Evolutionary conservation across 2,329 filamentous ascomycete genomes (phyloP).

Genomic region (Coniochaeta ligniaria): DNA sequence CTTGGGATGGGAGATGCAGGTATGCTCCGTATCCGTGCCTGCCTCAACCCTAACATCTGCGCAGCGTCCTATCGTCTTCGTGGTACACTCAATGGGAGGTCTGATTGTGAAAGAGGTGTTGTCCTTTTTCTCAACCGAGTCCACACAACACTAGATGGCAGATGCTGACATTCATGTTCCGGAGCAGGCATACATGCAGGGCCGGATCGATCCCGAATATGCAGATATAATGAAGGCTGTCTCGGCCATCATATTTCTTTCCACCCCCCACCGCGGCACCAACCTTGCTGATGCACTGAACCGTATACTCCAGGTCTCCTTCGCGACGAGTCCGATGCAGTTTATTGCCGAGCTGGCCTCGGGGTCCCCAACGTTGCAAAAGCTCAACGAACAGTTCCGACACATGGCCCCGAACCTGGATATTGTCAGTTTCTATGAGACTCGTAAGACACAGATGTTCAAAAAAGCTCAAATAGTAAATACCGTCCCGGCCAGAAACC

Average conservation of each 20-base stretch:
- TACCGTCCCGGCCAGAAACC: no score
- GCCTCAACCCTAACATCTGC: not conserved
- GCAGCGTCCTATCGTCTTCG: constrained; percentile 18
- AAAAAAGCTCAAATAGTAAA: not conserved
- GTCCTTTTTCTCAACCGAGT: no score
- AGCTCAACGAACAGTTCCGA: constrained; percentile 21
- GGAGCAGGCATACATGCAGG: constrained; percentile 17
- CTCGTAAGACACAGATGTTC: constrained; percentile 6
- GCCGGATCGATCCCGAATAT: constrained; percentile 16
- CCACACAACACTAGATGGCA: no score
- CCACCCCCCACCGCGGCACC: constrained; percentile 24
- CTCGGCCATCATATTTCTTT: constrained; percentile 20
- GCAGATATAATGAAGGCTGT: constrained; percentile 17
- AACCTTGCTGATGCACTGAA: constrained; percentile 22
- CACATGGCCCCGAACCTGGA: constrained; percentile 15
- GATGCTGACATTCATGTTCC: no score
- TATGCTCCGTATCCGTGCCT: not conserved
- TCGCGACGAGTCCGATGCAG: constrained; percentile 13
- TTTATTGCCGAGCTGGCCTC: constrained; percentile 20
- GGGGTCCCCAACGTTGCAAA: constrained; percentile 14
- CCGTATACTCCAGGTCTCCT: constrained; percentile 14
- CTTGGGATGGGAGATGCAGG: constrained; percentile 16
- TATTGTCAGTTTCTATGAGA: constrained; percentile 21
- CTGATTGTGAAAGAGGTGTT: constrained; percentile 20
- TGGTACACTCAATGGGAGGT: constrained; percentile 22